phyloP scores from a whole-genome alignment of 2,329 filamentous ascomycete genomes.

The Cladophialophora exuberans region DNA sequence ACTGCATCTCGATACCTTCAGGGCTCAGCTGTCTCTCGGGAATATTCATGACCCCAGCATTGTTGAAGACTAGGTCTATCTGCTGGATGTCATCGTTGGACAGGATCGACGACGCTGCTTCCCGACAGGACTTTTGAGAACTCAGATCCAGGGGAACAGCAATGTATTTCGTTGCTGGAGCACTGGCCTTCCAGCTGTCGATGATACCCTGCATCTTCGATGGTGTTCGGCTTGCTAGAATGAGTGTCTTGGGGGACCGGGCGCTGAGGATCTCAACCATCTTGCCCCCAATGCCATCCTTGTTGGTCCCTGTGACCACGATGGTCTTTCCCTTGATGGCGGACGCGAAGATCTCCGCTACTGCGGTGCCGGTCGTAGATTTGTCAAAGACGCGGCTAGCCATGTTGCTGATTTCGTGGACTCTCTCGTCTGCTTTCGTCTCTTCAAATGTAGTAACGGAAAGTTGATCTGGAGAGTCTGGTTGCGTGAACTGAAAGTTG shows the following conservation, averaged over 20 bases:
- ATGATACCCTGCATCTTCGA: conserved; percentile 27
- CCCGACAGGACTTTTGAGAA: conserved; percentile 38
- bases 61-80: conserved; percentile 47
- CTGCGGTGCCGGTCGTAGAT: conserved; percentile 7
- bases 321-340: conserved; percentile 28
- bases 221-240: conserved; percentile 26
- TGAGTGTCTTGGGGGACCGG: conserved; percentile 22
- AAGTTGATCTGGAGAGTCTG: no score
- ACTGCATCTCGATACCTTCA: conserved; percentile 45
- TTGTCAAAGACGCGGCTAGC: background rate
- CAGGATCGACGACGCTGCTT: conserved; percentile 39
- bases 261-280: conserved; percentile 27
- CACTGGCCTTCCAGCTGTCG: conserved; percentile 8
- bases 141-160: conserved; percentile 41
- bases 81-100: conserved; percentile 25
- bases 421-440: no score
- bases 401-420: background rate
- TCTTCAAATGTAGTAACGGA: no score
- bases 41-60: conserved; percentile 46
- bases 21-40: conserved; percentile 29
- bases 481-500: no score
- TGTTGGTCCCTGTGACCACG: conserved; percentile 29
- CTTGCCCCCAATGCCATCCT: conserved; percentile 23
- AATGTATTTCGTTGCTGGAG: conserved; percentile 33
- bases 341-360: conserved; percentile 16